Conservation (phyloP, 2,329 filamentous ascomycete genomes). For the Aspergillus terreus region DNA sequence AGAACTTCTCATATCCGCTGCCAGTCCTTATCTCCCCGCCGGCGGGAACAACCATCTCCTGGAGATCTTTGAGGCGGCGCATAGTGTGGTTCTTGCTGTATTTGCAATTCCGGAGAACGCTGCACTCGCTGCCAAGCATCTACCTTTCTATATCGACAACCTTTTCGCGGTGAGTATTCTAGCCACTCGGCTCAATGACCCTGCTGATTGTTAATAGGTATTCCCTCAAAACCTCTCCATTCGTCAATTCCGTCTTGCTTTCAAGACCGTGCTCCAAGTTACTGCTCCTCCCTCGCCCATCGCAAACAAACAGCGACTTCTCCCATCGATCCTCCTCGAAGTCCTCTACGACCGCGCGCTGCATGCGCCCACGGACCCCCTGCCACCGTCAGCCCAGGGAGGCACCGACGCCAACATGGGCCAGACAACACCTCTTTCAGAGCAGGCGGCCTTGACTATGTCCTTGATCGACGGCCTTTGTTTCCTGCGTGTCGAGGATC, state of each 20-base stretch:
- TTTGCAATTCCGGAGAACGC: conserved; percentile 77
- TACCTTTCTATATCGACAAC: conserved; percentile 79
- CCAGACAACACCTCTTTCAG: conserved; percentile 50
- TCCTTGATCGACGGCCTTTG: conserved; percentile 77
- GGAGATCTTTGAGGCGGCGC: conserved; percentile 82
- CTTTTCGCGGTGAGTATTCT: conserved; percentile 57
- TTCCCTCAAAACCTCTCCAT: conserved; percentile 76
- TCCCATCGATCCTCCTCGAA: conserved; percentile 79
- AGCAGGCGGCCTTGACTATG: conserved; percentile 72
- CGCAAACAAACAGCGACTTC: conserved; percentile 66
- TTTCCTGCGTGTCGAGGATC: conserved; percentile 62
- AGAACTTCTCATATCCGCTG: conserved; percentile 68
- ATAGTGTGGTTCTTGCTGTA: conserved; percentile 75
- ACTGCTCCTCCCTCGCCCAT: conserved; percentile 75
- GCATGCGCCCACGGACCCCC: conserved; percentile 50
- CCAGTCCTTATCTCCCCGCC: conserved; percentile 68
- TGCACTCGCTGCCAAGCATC: conserved; percentile 63
- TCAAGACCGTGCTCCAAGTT: conserved; percentile 79
- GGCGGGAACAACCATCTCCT: conserved; percentile 56
- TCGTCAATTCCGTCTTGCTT: conserved; percentile 83
- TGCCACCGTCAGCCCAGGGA: conserved; percentile 38
- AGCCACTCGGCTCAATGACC: neutral
- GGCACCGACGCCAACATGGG: conserved; percentile 32
- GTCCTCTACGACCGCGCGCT: conserved; percentile 66
- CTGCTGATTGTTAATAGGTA: conserved; percentile 39